Evolutionary conservation across 768 basidiomycete genomes (phyloP), one percentile per base, ranked within the genome.

Genomic region (Pisolithus sp.): DNA sequence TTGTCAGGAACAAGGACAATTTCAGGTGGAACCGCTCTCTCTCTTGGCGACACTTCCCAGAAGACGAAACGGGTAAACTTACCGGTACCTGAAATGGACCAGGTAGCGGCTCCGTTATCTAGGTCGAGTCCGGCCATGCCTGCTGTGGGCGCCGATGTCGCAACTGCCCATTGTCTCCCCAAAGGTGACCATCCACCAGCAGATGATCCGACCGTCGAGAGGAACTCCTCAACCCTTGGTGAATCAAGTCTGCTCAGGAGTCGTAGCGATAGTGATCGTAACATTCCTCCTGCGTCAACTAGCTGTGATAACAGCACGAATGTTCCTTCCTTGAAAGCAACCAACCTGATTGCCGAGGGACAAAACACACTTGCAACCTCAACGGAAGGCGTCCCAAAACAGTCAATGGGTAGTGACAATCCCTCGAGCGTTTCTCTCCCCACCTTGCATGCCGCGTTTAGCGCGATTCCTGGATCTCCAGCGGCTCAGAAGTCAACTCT

Each of bases 141-240:
- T 17, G 44, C 31, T 34, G 34, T 41, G 2, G 49, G 54, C 17
- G 49, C 49, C 2, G 53, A 43, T 7, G 40, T 54, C 5, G 37
- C 38, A 50, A 21, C 50, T 20, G 53, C 53, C 18, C 45, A 51
- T 24, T 53, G 55, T 43, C 47, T 51, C 23, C 21, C 57, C 10
- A 45, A 43, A 21, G 39, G 49, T 31, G 55, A 57, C 24, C 12
- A 28, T 24, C 23, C 23, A 8, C 23, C 43, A 5, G 21, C 36
- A 13, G 49, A 40, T 20, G 51, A 30, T 17, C 26, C 6, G 12
- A 15, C n/a, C 5, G 17, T 28, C 13, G 44, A n/a, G 5, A 15
- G 30, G 17, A 26, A 13, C 13, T 15, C 28, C 12, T 18, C 30
- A 34, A 15, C 30, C 10, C 45, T 23, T 46, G 13, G 8, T 26